Evolutionary conservation across 2,329 filamentous ascomycete species (phyloP).

Genomic region (Aspergillus sp.): DNA sequence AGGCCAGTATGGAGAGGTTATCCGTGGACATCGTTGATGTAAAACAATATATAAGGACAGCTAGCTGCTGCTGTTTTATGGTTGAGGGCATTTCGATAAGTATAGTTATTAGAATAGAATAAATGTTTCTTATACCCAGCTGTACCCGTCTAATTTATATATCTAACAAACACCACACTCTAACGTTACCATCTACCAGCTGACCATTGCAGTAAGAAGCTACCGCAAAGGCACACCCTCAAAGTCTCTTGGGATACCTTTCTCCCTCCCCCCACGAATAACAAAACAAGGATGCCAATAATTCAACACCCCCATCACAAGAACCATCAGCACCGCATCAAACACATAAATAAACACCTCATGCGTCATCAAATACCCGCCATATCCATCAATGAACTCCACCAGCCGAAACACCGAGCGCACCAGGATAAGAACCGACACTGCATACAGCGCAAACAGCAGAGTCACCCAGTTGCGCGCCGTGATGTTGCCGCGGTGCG

Average conservation of each 20-base stretch:
- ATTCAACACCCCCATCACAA: conserved; percentile 10
- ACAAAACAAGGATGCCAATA: conserved; percentile 9
- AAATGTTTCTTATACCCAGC: too few species aligned
- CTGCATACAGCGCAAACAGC: conserved; percentile 10
- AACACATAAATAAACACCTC: conserved; percentile 9
- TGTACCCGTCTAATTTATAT: too few species aligned
- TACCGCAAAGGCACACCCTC: background rate
- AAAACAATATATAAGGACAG: too few species aligned
- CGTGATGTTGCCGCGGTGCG: background rate
- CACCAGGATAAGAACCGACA: conserved; percentile 21
- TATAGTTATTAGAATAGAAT: too few species aligned
- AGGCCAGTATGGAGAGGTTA: too few species aligned
- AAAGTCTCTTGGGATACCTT: background rate
- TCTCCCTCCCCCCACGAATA: background rate
- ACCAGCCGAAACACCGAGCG: conserved; percentile 20
- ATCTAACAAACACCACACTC: too few species aligned
- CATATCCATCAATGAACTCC: conserved; percentile 6
- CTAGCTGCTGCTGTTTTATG: too few species aligned
- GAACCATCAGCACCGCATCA: conserved; percentile 8
- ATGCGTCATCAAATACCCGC: conserved; percentile 4
- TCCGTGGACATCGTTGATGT: too few species aligned
- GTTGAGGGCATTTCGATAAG: too few species aligned
- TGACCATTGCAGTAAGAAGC: too few species aligned
- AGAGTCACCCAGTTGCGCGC: conserved; percentile 10
- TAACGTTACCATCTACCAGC: background rate